Conservation (phyloP, 805 yeast genomes). For the Metschnikowia arizonensis region DNA sequence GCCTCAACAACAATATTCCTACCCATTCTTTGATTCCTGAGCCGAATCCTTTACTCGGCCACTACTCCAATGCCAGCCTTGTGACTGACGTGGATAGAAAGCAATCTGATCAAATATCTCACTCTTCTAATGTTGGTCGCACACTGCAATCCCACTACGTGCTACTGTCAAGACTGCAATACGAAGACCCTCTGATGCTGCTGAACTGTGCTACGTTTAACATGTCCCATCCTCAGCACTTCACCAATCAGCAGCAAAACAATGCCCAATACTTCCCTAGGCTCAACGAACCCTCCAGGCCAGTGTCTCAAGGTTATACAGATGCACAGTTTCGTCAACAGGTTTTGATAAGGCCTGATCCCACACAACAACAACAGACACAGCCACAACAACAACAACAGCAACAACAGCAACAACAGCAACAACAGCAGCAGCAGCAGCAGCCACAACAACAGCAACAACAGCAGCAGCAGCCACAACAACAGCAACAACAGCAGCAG, state of each 20-base stretch:
- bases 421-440: too few species aligned
- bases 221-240: background rate
- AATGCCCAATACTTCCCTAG: slow-evolving; percentile 1
- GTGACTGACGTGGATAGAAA: background rate
- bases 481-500: too few species aligned
- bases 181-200: background rate
- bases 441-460: too few species aligned
- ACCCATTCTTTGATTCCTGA: background rate
- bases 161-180: slow-evolving; percentile 4
- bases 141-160: background rate
- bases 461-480: too few species aligned
- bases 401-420: too few species aligned
- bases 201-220: background rate
- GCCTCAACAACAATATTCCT: background rate
- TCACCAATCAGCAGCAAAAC: background rate
- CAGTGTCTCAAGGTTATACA: slow-evolving; percentile 5
- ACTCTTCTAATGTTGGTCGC: background rate
- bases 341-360: slow-evolving; percentile 1
- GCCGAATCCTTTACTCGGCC: background rate
- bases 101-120: background rate
- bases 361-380: too few species aligned
- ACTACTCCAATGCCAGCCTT: background rate
- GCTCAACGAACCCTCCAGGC: slow-evolving; percentile 2
- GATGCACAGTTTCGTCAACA: slow-evolving; percentile 5
- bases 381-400: too few species aligned